Base-by-base conservation (phyloP, 305 asterid species). In the Fraxinus platypoda region DNA sequence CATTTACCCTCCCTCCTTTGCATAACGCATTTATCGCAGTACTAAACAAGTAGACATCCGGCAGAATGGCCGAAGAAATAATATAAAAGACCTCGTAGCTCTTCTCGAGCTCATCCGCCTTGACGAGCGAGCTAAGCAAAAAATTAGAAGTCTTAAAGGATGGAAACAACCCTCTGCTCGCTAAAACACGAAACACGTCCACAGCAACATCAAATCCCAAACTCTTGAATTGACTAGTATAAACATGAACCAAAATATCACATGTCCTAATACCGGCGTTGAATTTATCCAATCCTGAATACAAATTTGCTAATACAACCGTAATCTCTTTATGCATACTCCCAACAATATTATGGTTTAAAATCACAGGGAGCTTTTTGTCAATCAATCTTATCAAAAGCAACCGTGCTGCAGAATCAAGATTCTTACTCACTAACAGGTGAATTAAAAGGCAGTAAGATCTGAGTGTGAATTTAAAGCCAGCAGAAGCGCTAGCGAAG, bases 211-310 rank as follows among this genome's bases (percentile, higher is more conserved):
- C 86, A 74, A 88, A 84, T 21, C 98, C 94, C 72, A 81, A 76
- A 83, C 78, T 82, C 87, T 80, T 88, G 82, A 94, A 90, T 79
- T 88, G 88, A 35, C 82, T 90, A 35, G 90, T 90, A 76, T 92
- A 92, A 85, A 95, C 88, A 87, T 94, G 94, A 86, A 92, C 86
- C 91, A 95, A 90, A 83, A 91, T 87, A 88, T 95, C 97, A 83
- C 89, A 87, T 8, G 89, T 89, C 87, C 90, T 86, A 74, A 64
- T 68, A 85, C 85, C 90, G 59, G 78, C 34, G 77, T 84, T 78
- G 57, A 78, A 83, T 72, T 35, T 76, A 37, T 80, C 87, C 6
- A 84, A 88, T 71, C 82, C 75, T 59, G 80, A 66, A 87, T 59
- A 85, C 17, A 88, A 81, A 75, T 91, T 93, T 4, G 83, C 90